Base-by-base conservation (phyloP, 331 rosid genomes). In the Rhamnella rubrinervis region DNA sequence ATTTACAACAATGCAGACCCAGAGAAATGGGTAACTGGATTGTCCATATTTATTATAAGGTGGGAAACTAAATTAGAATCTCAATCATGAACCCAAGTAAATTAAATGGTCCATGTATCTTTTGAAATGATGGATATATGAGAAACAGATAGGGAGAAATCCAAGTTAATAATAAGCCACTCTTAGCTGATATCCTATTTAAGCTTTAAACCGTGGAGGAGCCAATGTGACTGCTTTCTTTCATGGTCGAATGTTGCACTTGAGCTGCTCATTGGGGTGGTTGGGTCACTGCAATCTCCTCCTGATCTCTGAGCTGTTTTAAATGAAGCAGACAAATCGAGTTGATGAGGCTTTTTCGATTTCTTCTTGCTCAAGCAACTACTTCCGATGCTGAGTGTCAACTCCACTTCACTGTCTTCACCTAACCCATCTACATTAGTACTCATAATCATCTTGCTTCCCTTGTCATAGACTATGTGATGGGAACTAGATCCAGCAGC, bases 331-430 rank as follows among this genome's bases (percentile, higher is more conserved):
- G 79, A 86, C 5, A 84, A 85, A 79, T 85, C 78, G 4, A 84
- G 74, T 59, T 86, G 86, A 23, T 63, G 6, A 68, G 6, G 55
- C 55, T 40, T 28, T 73, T 83, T 81, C 11, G 83, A 66, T 74
- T 75, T 81, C 76, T 78, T 88, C 83, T 85, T 84, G 74, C 75
- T 76, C 28, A 75, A 37, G 71, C 84, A 35, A 70, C 84, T 69
- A 65, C 92, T 83, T 71, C 97, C 97, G 39, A 95, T 91, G 74
- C 97, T 89, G 64, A 95, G 78, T 65, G 96, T 86, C 66, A 95
- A 84, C 77, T 95, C 99, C 73, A 95, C 86, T 70, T 89, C 87
- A 68, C 81, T 71, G 31, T 87, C 97, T 73, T 89, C 92, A 55
- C 78, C 83, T 71, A 23, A 75, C 14, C 66, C 81, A 55, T 76